Evolutionary conservation across 2,329 filamentous ascomycete genomes (phyloP).

Genomic region (Sporothrix sp.): DNA sequence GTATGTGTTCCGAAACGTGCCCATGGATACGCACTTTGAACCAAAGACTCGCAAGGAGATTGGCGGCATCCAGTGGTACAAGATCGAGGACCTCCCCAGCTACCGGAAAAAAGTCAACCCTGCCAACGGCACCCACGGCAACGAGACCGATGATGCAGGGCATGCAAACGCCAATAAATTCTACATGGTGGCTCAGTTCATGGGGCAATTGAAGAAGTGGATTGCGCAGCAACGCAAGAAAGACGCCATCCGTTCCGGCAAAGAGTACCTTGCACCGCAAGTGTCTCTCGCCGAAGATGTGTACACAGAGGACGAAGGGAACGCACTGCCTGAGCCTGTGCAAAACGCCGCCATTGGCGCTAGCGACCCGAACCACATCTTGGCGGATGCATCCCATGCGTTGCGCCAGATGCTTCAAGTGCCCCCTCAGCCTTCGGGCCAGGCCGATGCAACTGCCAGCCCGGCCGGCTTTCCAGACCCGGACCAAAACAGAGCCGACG

Average conservation of each 20-base stretch:
- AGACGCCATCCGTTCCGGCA: slow-evolving; percentile 42
- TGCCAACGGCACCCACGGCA: slow-evolving; percentile 35
- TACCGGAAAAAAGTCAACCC: slow-evolving; percentile 54
- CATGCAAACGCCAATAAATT: slow-evolving; percentile 71
- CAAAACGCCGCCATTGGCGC: slow-evolving; percentile 21
- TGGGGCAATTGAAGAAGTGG: slow-evolving; percentile 80
- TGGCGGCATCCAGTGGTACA: slow-evolving; percentile 94
- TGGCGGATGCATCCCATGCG: slow-evolving; percentile 42
- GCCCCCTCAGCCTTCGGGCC: slow-evolving; percentile 29
- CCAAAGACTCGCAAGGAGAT: slow-evolving; percentile 94
- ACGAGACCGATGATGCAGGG: slow-evolving; percentile 47
- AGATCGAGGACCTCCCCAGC: slow-evolving; percentile 75
- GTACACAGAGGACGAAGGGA: slow-evolving; percentile 53
- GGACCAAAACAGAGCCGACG: slow-evolving; percentile 37
- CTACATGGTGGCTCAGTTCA: slow-evolving; percentile 95
- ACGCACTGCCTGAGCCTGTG: slow-evolving; percentile 30
- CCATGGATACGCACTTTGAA: slow-evolving; percentile 78
- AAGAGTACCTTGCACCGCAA: slow-evolving; percentile 32
- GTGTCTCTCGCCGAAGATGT: slow-evolving; percentile 41
- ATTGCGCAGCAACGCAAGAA: slow-evolving; percentile 72
- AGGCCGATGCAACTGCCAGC: slow-evolving; percentile 17
- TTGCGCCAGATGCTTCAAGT: slow-evolving; percentile 47
- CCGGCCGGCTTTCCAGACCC: slow-evolving; percentile 2
- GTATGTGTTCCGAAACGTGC: slow-evolving; percentile 83
- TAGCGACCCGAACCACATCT: slow-evolving; percentile 34